Percentiles rank a stretch among this genome's conserved stretches.
Conservation (phyloP, 2,329 filamentous ascomycete species). For the Alternaria angustiovoidea region DNA sequence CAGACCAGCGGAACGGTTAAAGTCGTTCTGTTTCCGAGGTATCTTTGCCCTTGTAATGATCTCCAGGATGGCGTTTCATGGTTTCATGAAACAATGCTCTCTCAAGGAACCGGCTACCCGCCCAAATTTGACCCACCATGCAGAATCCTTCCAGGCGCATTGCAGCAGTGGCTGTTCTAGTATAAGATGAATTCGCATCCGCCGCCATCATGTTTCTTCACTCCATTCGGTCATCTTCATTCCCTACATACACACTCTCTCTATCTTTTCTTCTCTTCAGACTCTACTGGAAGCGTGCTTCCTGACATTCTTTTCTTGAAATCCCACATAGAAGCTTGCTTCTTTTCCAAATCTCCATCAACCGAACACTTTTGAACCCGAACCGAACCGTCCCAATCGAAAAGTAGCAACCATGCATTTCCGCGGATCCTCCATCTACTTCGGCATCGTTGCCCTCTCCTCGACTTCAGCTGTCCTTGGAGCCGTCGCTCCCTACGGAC, state of each 20-base stretch:
- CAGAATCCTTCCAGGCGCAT: not conserved
- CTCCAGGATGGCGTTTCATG: slow-evolving; percentile 36
- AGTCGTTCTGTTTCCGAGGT: slow-evolving; percentile 3
- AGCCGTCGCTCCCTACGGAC: slow-evolving; percentile 48
- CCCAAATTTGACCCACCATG: slow-evolving; percentile 7
- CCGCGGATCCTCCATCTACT: slow-evolving; percentile 32
- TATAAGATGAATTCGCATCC: slow-evolving; percentile 10
- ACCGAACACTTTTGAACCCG: slow-evolving; percentile 1
- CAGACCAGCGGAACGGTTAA: not conserved
- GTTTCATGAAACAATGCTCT: slow-evolving; percentile 25
- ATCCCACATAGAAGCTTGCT: slow-evolving; percentile 24
- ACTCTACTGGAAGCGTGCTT: slow-evolving; percentile 31
- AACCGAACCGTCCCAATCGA: not conserved
- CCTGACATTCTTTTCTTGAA: slow-evolving; percentile 31
- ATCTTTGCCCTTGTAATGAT: slow-evolving; percentile 24
- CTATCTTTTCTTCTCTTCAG: slow-evolving; percentile 9
- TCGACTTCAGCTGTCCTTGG: slow-evolving; percentile 41
- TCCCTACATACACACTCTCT: slow-evolving; percentile 14
- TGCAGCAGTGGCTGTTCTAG: not conserved
- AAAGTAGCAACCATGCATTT: slow-evolving; percentile 29
- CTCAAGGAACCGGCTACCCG: not conserved
- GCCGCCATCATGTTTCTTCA: not conserved
- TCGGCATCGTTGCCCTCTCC: slow-evolving; percentile 38
- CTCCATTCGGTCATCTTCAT: slow-evolving; percentile 14
- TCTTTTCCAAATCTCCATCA: not conserved